Conservation (phyloP, 805 yeast genomes). For the Candida nonsorbophila region DNA sequence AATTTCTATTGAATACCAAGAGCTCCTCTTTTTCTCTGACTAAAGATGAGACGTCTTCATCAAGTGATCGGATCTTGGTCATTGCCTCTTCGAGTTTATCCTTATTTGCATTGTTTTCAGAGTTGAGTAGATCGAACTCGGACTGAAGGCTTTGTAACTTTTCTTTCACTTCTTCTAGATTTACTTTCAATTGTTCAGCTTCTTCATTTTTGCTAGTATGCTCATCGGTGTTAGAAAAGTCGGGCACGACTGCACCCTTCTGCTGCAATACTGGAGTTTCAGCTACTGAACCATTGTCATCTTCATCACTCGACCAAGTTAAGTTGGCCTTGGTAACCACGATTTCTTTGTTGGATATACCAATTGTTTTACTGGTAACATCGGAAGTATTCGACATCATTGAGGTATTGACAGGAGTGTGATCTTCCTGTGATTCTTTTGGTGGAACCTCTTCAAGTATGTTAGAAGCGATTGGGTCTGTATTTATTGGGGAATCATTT, state of each 20-base stretch:
- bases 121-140: background rate
- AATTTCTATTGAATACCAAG: slow-evolving; percentile 3
- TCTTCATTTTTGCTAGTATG: slow-evolving; percentile 1
- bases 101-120: background rate
- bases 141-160: too few species aligned
- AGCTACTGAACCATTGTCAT: slow-evolving; percentile 36
- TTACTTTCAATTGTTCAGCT: slow-evolving; percentile 3
- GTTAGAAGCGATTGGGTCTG: too few species aligned
- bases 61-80: too few species aligned
- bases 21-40: slow-evolving; percentile 1
- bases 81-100: background rate
- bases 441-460: too few species aligned
- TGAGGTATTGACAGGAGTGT: too few species aligned
- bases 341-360: slow-evolving; percentile 60
- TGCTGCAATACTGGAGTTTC: too few species aligned
- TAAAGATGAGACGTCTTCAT: too few species aligned
- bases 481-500: too few species aligned
- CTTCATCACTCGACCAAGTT: slow-evolving; percentile 87
- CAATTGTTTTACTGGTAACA: slow-evolving; percentile 19
- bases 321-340: slow-evolving; percentile 82
- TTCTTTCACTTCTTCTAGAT: slow-evolving; percentile 4
- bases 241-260: too few species aligned
- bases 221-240: background rate
- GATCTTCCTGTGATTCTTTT: too few species aligned
- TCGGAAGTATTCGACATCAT: too few species aligned